These are phyloP conservation scores for Pleodorina starrii DNA, from an alignment of 139 green algal species.

Conservation along the genomic window DNA sequence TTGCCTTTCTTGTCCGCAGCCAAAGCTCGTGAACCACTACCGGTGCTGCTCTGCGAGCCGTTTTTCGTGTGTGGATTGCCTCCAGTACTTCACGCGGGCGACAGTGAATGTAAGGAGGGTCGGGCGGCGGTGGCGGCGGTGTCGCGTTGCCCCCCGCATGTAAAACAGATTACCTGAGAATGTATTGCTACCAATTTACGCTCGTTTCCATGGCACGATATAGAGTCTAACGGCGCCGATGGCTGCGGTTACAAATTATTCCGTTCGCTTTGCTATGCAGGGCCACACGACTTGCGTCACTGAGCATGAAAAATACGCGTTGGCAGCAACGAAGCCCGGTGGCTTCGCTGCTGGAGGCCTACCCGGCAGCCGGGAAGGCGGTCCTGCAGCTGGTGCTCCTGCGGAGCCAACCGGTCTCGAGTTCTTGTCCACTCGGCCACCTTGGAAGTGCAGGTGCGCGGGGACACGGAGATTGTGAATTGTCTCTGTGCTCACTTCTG, in stretches of 20 bases:
- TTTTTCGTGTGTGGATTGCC: conserved; percentile 95
- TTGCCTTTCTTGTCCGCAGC: conserved; percentile 65
- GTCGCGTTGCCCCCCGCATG: too few species aligned
- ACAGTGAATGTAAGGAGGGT: conserved; percentile 65
- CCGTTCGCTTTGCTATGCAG: conserved; percentile 48
- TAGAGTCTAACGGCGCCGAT: too few species aligned
- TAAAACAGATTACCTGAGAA: too few species aligned
- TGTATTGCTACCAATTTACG: too few species aligned
- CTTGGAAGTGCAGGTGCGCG: conserved; percentile 84
- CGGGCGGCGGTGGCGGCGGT: conserved; percentile 4
- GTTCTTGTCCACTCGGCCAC: conserved; percentile 79
- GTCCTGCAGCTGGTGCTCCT: neutral
- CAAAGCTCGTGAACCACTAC: conserved; percentile 86
- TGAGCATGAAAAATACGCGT: conserved; percentile 95
- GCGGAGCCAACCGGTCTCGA: conserved; percentile 69
- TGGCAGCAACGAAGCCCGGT: conserved; percentile 92
- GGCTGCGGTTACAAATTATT: too few species aligned
- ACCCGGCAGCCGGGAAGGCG: neutral
- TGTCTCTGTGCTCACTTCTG: too few species aligned
- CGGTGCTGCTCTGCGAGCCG: conserved; percentile 64
- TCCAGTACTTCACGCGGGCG: conserved; percentile 76
- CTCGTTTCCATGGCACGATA: too few species aligned
- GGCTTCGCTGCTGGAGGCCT: conserved; percentile 83
- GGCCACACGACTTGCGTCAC: conserved; percentile 89
- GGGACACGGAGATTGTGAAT: too few species aligned